Evolutionary conservation across 73 alveolate genomes (phyloP).

Genomic region (Paramecium sexaurelia): DNA sequence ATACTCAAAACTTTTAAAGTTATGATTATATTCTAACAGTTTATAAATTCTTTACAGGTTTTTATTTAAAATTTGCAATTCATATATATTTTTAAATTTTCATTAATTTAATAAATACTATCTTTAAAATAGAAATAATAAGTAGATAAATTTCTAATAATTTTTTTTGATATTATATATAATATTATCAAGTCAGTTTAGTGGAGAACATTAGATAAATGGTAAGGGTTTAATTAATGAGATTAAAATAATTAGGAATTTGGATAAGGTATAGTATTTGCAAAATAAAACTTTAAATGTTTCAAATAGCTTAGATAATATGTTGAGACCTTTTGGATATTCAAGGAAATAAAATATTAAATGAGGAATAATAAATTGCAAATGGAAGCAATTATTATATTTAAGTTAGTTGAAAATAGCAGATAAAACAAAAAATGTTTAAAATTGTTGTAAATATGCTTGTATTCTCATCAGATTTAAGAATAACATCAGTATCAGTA

Average conservation of each 20-base stretch:
- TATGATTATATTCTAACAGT: no score
- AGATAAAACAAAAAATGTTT: not conserved
- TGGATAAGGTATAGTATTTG: not conserved
- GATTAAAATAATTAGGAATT: not conserved
- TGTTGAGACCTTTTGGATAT: not conserved
- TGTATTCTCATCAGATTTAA: not conserved
- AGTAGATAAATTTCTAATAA: no score
- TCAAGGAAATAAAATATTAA: not conserved
- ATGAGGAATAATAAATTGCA: not conserved
- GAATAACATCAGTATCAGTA: not conserved
- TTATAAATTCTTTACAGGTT: no score
- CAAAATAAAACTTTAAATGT: not conserved
- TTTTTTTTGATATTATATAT: not conserved
- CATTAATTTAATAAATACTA: no score
- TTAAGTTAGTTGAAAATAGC: not conserved
- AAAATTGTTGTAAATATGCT: not conserved
- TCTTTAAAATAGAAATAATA: no score
- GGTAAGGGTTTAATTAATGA: not conserved
- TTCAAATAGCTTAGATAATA: not conserved
- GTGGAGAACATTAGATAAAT: not conserved
- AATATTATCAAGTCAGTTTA: not conserved
- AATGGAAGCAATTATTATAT: constrained; percentile 41
- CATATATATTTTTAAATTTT: no score
- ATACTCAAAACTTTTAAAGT: no score
- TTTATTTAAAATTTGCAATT: no score